Evolutionary conservation across 192 early-diverging fungal genomes (phyloP).

Genomic region (Entomortierella lignicola): DNA sequence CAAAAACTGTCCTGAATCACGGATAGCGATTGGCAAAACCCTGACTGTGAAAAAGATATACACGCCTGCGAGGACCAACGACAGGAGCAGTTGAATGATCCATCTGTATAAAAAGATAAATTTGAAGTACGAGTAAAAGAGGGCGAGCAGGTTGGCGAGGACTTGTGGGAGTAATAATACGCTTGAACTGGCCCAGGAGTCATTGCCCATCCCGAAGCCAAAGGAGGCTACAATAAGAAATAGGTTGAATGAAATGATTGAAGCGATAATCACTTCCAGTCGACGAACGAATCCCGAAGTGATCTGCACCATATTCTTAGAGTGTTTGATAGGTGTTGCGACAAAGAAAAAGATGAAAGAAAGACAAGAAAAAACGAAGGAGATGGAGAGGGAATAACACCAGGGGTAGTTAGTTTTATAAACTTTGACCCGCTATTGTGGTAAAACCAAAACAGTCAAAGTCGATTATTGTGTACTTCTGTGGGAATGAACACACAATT

Average conservation of each 20-base stretch:
- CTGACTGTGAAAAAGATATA: slow-evolving; percentile 17
- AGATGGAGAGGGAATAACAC: no score
- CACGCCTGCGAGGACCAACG: neutral
- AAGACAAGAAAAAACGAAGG: no score
- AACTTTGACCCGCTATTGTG: no score
- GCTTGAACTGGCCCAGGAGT: neutral
- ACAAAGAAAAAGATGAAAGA: neutral
- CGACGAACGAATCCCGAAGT: neutral
- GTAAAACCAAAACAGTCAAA: no score
- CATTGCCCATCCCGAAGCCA: neutral
- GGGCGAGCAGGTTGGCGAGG: slow-evolving; percentile 13
- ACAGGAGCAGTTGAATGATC: slow-evolving; percentile 1
- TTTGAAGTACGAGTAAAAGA: slow-evolving; percentile 24
- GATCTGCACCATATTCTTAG: neutral
- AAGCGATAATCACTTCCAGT: neutral
- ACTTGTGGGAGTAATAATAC: slow-evolving; percentile 7
- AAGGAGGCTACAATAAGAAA: slow-evolving; percentile 14
- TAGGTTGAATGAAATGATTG: neutral
- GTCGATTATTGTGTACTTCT: no score
- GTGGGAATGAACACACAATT: no score
- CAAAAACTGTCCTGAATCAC: neutral
- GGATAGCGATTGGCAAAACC: neutral
- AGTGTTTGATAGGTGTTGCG: no score
- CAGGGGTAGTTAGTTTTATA: no score
- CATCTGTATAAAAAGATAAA: neutral